These are phyloP conservation scores for Musa acuminata DNA, from an alignment of 176 grass and related monocot genomes.

Conservation along the genomic window DNA sequence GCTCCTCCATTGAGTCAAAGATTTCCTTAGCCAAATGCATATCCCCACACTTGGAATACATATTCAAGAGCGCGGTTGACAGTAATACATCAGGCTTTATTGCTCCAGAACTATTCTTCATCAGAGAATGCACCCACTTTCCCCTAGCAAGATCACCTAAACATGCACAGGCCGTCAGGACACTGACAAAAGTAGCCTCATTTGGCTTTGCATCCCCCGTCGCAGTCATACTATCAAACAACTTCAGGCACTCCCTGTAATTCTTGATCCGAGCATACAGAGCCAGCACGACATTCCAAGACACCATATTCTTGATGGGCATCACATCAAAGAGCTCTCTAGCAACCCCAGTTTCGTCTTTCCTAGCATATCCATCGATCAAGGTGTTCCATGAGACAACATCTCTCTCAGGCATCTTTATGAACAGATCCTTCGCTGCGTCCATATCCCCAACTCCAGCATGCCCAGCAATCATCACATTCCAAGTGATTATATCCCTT, in stretches of 20 bases:
- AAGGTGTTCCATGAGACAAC: slow-evolving; percentile 55
- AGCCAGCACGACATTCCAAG: slow-evolving; percentile 51
- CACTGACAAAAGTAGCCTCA: slow-evolving; percentile 49
- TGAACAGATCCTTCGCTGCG: slow-evolving; percentile 27
- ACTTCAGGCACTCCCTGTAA: slow-evolving; percentile 41
- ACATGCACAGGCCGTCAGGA: slow-evolving; percentile 39
- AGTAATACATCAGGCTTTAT: slow-evolving; percentile 42
- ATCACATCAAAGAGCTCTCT: slow-evolving; percentile 38
- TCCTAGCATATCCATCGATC: slow-evolving; percentile 39
- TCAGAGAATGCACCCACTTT: slow-evolving; percentile 39
- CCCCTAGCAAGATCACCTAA: slow-evolving; percentile 51
- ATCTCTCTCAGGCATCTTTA: slow-evolving; percentile 37
- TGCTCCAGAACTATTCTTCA: slow-evolving; percentile 10
- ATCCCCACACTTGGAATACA: slow-evolving; percentile 62
- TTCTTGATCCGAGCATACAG: slow-evolving; percentile 39
- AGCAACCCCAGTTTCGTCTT: neutral
- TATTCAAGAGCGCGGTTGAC: slow-evolving; percentile 36
- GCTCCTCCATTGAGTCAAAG: slow-evolving; percentile 43
- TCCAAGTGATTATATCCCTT: slow-evolving; percentile 38
- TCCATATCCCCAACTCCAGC: slow-evolving; percentile 28
- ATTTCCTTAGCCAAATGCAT: slow-evolving; percentile 33
- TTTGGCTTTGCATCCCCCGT: slow-evolving; percentile 14
- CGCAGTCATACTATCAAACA: slow-evolving; percentile 42
- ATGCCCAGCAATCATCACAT: slow-evolving; percentile 42
- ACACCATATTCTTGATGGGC: slow-evolving; percentile 30